phyloP scores from a whole-genome alignment of 495 filamentous ascomycete genomes.

The Xeromyces bisporus region DNA sequence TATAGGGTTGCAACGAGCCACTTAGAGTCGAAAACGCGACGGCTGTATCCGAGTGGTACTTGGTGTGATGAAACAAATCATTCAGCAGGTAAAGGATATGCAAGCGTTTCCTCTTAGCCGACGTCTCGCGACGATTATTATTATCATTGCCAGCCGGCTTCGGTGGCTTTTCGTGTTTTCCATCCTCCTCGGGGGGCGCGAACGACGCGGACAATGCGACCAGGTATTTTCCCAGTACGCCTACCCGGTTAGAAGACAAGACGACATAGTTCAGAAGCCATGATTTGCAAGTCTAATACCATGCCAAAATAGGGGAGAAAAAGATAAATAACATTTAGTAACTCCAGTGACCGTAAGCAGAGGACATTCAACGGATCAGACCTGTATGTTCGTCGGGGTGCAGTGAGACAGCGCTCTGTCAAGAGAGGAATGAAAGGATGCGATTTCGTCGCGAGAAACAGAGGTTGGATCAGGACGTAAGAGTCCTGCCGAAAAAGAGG shows the following conservation, averaged over 20 bases:
- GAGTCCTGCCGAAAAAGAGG: conserved; percentile 57
- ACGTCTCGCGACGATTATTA: conserved; percentile 24
- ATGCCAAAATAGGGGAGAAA: conserved; percentile 14
- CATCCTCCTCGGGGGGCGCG: conserved; percentile 4
- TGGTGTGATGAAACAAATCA: conserved; percentile 67
- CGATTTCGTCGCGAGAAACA: conserved; percentile 54
- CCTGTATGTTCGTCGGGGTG: conserved; percentile 79
- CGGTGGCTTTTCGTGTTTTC: conserved; percentile 1
- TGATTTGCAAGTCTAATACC: conserved; percentile 68
- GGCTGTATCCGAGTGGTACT: conserved; percentile 34
- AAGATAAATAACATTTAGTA: conserved; percentile 27
- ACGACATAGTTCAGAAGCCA: conserved; percentile 63
- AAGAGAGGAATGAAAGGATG: conserved; percentile 49
- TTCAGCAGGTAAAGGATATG: conserved; percentile 71
- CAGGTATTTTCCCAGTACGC: conserved; percentile 61
- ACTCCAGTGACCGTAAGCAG: conserved; percentile 23
- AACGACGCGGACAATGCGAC: conserved; percentile 48
- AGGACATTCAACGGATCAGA: conserved; percentile 44
- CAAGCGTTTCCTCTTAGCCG: conserved; percentile 50
- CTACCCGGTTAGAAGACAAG: conserved; percentile 46
- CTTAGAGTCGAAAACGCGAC: conserved; percentile 36
- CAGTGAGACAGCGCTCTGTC: conserved; percentile 54
- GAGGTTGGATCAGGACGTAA: conserved; percentile 59
- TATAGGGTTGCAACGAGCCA: conserved; percentile 38
- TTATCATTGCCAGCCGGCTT: conserved; percentile 5